Evolutionary conservation across 805 yeast species (phyloP).

Genomic region (Metschnikowia reukaufii): DNA sequence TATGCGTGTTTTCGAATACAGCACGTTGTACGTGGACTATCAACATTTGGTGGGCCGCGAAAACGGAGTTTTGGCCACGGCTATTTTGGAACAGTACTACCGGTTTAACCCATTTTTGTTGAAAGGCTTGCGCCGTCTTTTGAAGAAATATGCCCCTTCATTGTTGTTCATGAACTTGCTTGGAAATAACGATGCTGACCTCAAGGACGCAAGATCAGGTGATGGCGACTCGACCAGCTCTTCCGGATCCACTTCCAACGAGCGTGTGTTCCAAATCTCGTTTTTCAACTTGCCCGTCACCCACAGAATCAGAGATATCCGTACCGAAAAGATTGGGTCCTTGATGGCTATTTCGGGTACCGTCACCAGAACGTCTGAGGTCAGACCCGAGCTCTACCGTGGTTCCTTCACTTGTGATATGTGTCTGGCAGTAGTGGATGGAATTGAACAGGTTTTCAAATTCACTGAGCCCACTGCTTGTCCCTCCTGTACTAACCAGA

Average conservation of each 20-base stretch:
- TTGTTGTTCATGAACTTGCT: slow-evolving; percentile 49
- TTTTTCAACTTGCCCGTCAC: slow-evolving; percentile 82
- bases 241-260: slow-evolving; percentile 50
- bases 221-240: slow-evolving; percentile 39
- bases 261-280: slow-evolving; percentile 83
- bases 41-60: slow-evolving; percentile 72
- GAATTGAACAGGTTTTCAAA: slow-evolving; percentile 88
- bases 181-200: slow-evolving; percentile 30
- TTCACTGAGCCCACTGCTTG: slow-evolving; percentile 95
- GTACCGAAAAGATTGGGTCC: slow-evolving; percentile 86
- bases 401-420: slow-evolving; percentile 88
- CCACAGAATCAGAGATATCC: slow-evolving; percentile 82
- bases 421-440: slow-evolving; percentile 82
- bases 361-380: slow-evolving; percentile 94
- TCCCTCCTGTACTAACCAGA: slow-evolving; percentile 84
- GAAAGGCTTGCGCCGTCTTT: slow-evolving; percentile 68
- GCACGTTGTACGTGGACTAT: slow-evolving; percentile 83
- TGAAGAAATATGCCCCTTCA: slow-evolving; percentile 74
- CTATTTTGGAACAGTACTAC: slow-evolving; percentile 87
- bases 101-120: slow-evolving; percentile 85
- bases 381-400: slow-evolving; percentile 86
- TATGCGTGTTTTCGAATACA: slow-evolving; percentile 71
- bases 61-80: slow-evolving; percentile 85
- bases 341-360: slow-evolving; percentile 88
- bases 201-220: slow-evolving; percentile 32